Evolutionary conservation across 768 basidiomycete genomes (phyloP).

Genomic region (Clavulina sp.): DNA sequence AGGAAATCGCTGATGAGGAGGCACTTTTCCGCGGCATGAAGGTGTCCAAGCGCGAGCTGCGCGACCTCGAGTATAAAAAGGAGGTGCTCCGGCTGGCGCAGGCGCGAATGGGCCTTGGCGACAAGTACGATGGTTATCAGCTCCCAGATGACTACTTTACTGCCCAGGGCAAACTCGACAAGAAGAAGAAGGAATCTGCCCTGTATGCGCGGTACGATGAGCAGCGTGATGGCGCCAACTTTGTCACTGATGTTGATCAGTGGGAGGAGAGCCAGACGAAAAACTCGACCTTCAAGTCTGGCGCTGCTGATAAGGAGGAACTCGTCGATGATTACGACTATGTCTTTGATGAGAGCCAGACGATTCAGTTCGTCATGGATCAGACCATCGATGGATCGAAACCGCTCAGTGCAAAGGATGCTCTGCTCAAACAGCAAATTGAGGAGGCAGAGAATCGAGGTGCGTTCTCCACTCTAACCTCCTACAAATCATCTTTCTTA

Average conservation of each 20-base stretch:
- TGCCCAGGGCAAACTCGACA: conserved; percentile 95
- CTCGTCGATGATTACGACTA: conserved; percentile 82
- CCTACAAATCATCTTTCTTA: neutral
- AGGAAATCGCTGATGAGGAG: conserved; percentile 91
- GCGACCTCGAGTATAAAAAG: conserved; percentile 79
- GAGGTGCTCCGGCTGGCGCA: conserved; percentile 83
- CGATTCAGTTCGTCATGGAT: conserved; percentile 90
- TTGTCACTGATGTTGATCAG: conserved; percentile 91
- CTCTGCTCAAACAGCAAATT: conserved; percentile 68
- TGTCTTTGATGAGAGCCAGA: conserved; percentile 95
- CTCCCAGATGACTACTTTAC: conserved; percentile 97
- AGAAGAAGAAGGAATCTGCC: conserved; percentile 84
- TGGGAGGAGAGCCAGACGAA: conserved; percentile 89
- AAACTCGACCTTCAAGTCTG: conserved; percentile 76
- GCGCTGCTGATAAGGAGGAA: conserved; percentile 79
- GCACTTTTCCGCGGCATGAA: conserved; percentile 81
- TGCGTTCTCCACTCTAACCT: conserved; percentile 24
- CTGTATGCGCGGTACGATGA: conserved; percentile 93
- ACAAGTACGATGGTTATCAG: conserved; percentile 90
- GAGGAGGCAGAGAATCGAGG: conserved; percentile 83
- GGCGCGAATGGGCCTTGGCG: conserved; percentile 83
- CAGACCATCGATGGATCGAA: conserved; percentile 43
- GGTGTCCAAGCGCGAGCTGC: conserved; percentile 64
- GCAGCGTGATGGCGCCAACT: conserved; percentile 73
- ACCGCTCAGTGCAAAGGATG: conserved; percentile 64